Evolutionary conservation across 345 rosid genomes (phyloP).

Genomic region (Arabidopsis arenosa): DNA sequence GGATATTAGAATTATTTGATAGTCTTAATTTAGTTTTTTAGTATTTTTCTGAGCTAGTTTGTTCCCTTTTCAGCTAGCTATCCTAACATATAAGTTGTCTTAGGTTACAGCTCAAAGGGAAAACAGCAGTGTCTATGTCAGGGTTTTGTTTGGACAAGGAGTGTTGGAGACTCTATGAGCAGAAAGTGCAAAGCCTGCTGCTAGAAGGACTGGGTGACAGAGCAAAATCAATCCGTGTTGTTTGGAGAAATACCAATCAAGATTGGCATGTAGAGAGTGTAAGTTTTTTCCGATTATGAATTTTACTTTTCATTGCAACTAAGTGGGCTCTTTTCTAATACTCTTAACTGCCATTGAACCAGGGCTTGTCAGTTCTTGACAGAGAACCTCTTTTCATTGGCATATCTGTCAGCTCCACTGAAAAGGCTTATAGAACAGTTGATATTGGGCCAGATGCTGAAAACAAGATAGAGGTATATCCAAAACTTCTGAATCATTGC

Average conservation of each 20-base stretch:
- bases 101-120: constrained; percentile 76
- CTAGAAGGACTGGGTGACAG: constrained; percentile 80
- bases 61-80: constrained; percentile 4
- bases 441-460: constrained; percentile 95
- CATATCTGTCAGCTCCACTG: constrained; percentile 72
- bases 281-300: constrained; percentile 36
- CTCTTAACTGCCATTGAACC: constrained; percentile 34
- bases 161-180: constrained; percentile 86
- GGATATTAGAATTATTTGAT: neutral
- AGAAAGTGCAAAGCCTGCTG: constrained; percentile 68
- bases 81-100: constrained; percentile 38
- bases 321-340: constrained; percentile 21
- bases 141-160: constrained; percentile 92
- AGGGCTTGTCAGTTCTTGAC: constrained; percentile 77
- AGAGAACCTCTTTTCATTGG: constrained; percentile 75
- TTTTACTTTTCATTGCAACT: neutral
- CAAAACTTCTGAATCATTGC: constrained; percentile 1
- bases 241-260: constrained; percentile 71
- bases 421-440: constrained; percentile 72
- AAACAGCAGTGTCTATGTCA: constrained; percentile 49
- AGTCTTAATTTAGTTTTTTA: neutral
- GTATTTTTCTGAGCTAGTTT: neutral
- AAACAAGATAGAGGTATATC: constrained; percentile 79
- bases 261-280: constrained; percentile 70
- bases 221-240: constrained; percentile 72